Base-by-base conservation (phyloP, 345 rosid species). In the Linum tenue region DNA sequence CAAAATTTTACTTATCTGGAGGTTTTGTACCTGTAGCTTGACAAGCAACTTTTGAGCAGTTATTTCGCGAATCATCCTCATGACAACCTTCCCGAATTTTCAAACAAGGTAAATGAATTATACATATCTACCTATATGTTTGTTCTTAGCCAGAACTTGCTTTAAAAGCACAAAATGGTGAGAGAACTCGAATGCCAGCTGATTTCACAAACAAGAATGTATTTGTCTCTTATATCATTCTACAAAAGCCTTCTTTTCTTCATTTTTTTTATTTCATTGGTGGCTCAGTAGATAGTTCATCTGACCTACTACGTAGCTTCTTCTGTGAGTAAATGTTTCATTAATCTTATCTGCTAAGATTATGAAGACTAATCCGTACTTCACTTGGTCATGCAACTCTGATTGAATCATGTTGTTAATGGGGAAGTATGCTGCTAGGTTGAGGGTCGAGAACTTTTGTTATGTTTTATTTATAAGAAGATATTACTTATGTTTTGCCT, bases 71-170 rank as follows among this genome's bases (percentile, higher is more conserved):
- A 85, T 65, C 90, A 90, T 66, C 90, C 85, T 44, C 73, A 73
- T 35, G 88, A 82, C 41, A 77, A 84, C 67, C 88, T 88, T 57
- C 98, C 98, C 4, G 87, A 81, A 43, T 92, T 86, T 80, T 69
- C 87, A 68, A 89, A 87, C 79, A 90, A 87, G 92, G 98, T 92
- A 86, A 48, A 48, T 9, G 11, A 6, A 48, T 15, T 9, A 9
- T 48, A 3, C 53, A 9, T 15, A 9, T 10, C 14, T 10, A 12
- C 53, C 9, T 3, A 9, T 43, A 43, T 11, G 6, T 11, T 43
- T 43, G 50, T 7, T 43, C 9, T 2, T 43, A 5, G 50, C 50
- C 50, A 43, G 50, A 43, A 43, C 9, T 43, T 43, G 50, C 31
- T 22, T 43, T 43, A 11, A 43, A 1, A 43, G 9, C 50, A 5